A percentile compares a stretch with the other conserved stretches of the same genome.
These are phyloP conservation scores for Sporothrix inflata DNA, from an alignment of 2,329 filamentous ascomycete genomes.

Conservation along the genomic window DNA sequence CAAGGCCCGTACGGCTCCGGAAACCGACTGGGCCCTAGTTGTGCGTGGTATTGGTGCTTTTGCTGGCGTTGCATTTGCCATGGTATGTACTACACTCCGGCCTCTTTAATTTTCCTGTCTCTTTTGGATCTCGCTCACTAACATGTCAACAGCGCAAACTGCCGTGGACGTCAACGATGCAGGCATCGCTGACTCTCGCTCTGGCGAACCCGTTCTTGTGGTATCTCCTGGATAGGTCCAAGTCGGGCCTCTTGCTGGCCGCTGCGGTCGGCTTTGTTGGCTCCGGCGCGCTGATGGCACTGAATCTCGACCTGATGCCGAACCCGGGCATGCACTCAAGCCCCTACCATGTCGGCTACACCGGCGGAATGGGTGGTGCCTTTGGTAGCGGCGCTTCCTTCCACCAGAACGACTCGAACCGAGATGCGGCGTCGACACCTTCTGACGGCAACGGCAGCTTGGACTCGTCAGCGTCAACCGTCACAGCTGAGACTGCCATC, in stretches of 20 bases:
- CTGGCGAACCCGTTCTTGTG: slow-evolving; percentile 91
- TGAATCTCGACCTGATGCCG: slow-evolving; percentile 79
- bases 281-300: slow-evolving; percentile 71
- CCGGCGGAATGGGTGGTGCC: background rate
- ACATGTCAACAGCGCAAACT: slow-evolving; percentile 68
- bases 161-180: slow-evolving; percentile 92
- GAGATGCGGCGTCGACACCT: background rate
- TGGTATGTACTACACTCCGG: slow-evolving; percentile 64
- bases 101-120: slow-evolving; percentile 5
- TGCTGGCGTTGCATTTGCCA: slow-evolving; percentile 66
- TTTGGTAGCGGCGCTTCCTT: slow-evolving; percentile 22
- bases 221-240: slow-evolving; percentile 93
- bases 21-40: slow-evolving; percentile 73
- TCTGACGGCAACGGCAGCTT: background rate
- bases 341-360: slow-evolving; percentile 28
- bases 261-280: slow-evolving; percentile 73
- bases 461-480: slow-evolving; percentile 44
- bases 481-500: slow-evolving; percentile 71
- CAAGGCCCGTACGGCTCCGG: slow-evolving; percentile 45
- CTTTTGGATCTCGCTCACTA: slow-evolving; percentile 10
- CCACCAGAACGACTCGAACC: slow-evolving; percentile 35
- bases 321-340: slow-evolving; percentile 53
- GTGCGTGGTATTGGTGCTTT: slow-evolving; percentile 63
- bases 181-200: slow-evolving; percentile 85
- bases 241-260: slow-evolving; percentile 80